Evolutionary conservation across 2,329 filamentous ascomycete genomes (phyloP), one percentile per base, ranked within the genome.

Genomic region (Westerdykella sp.): DNA sequence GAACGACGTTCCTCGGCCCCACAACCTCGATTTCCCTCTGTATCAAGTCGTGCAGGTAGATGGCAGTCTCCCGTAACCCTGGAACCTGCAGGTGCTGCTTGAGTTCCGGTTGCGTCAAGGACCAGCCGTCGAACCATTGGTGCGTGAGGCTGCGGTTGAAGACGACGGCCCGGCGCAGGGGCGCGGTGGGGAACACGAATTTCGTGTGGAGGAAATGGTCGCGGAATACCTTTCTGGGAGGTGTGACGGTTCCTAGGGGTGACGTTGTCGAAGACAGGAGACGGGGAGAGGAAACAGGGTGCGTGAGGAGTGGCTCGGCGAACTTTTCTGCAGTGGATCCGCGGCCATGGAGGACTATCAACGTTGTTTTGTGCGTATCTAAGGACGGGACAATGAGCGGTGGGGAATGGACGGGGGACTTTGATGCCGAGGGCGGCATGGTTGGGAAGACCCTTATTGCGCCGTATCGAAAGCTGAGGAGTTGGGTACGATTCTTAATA

Each of bases 131-230:
- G 47, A 76, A 78, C 74, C 76, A 79, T 52, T 76, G 72, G 7
- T 72, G 70, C 31, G 77, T 67, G 10, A 63, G 58, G 0, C 65
- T 59, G 2, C 69, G 66, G 6, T 72, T 67, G 35, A 74, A 70
- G 3, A 66, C 61, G 1, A 57, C 66, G 0, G 75, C 69, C 9
- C 72, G 69, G 0, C 72, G 65, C 11, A 68, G 69, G 6, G 59
- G 65, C 0, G 76, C 68, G 0, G 74, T 77, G 0, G 75, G 76
- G 43, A 78, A 78, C 34, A 79, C 57, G 43, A 76, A 77, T 45
- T 71, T 73, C 1, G 69, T 67, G 38, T 72, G 48, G 3, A 68
- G 67, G 18, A 75, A 68, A 34, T 54, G 37, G 4, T 43, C 40
- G 5, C 37, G 47, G 40, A 55, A 51, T 34, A 34, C 22, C 21